Base-by-base conservation (phyloP, 1,284 basidiomycete genomes). In the Sanghuangporus baumii region DNA sequence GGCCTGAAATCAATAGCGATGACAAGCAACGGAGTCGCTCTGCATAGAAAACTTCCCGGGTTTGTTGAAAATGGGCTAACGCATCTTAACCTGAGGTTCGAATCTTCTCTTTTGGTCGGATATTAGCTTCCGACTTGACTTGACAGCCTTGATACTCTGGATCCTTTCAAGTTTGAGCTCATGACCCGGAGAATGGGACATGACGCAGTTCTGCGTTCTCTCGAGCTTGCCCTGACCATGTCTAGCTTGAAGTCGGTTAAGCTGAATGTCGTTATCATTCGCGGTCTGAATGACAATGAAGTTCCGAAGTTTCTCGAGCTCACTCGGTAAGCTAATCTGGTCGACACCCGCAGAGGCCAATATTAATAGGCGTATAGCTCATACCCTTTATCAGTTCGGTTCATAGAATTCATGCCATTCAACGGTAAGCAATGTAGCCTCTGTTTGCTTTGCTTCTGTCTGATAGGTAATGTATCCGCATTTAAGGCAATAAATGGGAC, bases 401-500 rank as follows among this genome's bases (percentile, higher is more conserved):
- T 96, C 73, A 95, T 95, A 64, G 93, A 94, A 73, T 95, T 93
- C 72, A 95, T 96, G 94, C 93, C 93, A 7, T 96, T 96, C 71
- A 89, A 87, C 70, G 91, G 89, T 89, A 68, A 69, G 74, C 71
- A 56, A 43, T 11, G 18, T 6, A 40, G 9, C 6, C 18, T 5
- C 12, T 43, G 43, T n/a, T 26, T 5, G 38, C 3, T 60, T 31
- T 12, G 9, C 11, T 55, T 26, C 7, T 54, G 18, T 41, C 43
- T 36, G 61, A 18, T 60, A 18, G 46, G 51, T 31, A 41, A 34
- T 26, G 65, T 61, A 20, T 38, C 31, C 26, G 36, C 50, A 47
- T 31, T 34, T 26, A 67, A 92, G 90, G 91, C 43, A 95, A 95
- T 70, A 87, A 88, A 72, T 95, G 93, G 93, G 85, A 90, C 68